These are phyloP conservation scores for Schizochytrium sp. DNA, from an alignment of 108 stramenopile species.

Conservation along the genomic window DNA sequence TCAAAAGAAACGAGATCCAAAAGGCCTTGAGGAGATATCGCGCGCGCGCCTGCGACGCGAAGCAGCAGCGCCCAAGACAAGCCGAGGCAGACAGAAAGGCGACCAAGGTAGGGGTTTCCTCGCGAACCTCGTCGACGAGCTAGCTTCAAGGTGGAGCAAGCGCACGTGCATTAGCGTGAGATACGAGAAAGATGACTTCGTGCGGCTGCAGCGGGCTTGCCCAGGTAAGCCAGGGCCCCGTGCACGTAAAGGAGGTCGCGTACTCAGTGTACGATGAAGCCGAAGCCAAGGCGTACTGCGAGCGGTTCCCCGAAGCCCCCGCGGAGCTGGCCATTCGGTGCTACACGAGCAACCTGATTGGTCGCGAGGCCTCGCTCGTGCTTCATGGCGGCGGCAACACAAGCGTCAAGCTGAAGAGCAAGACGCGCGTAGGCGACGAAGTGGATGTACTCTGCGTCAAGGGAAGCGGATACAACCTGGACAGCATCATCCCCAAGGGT, in stretches of 20 bases:
- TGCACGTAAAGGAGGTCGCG: not conserved
- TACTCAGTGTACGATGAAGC: not conserved
- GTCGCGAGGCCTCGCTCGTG: not conserved
- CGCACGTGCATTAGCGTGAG: not conserved
- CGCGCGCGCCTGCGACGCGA: too few relatives aligned
- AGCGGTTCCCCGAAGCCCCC: not conserved
- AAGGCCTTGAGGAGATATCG: too few relatives aligned
- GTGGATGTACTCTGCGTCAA: conserved; percentile 18
- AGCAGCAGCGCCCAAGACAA: too few relatives aligned
- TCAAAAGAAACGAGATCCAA: too few relatives aligned
- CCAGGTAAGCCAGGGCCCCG: not conserved
- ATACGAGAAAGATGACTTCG: not conserved
- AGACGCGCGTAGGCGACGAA: not conserved
- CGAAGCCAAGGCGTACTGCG: conserved; percentile 1
- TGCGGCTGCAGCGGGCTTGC: conserved; percentile 8
- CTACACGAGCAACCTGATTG: conserved; percentile 7
- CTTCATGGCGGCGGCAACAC: conserved; percentile 21
- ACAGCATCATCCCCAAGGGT: conserved; percentile 13
- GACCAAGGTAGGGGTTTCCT: too few relatives aligned
- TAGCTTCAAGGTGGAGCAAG: not conserved
- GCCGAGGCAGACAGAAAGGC: too few relatives aligned
- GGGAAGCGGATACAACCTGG: conserved; percentile 11
- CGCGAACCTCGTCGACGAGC: not conserved
- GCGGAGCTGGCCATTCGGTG: not conserved
- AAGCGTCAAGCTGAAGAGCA: not conserved